phyloP scores from a whole-genome alignment of 2,329 filamentous ascomycete species.

The Penicillium paneum region DNA sequence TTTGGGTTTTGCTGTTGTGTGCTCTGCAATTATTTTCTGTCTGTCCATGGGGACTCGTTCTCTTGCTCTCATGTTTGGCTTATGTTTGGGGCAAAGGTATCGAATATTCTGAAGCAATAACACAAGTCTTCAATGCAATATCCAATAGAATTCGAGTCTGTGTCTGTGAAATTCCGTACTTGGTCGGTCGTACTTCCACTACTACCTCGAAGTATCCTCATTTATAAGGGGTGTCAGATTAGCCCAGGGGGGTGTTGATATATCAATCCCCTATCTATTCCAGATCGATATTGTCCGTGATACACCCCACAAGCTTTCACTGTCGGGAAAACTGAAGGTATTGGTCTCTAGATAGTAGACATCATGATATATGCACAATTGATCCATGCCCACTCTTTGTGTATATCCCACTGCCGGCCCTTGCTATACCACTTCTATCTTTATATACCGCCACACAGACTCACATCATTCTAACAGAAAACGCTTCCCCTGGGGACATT shows the following conservation, averaged over 20 bases:
- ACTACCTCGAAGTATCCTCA: no score
- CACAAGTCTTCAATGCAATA: neutral
- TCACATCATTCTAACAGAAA: conserved; percentile 6
- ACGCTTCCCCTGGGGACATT: neutral
- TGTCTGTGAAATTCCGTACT: neutral
- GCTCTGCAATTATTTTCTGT: neutral
- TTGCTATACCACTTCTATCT: neutral
- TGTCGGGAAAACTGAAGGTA: no score
- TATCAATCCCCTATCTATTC: no score
- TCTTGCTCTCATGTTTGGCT: neutral
- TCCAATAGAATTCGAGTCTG: neutral
- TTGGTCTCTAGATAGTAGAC: neutral
- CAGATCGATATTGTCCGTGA: no score
- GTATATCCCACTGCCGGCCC: neutral
- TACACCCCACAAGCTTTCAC: no score
- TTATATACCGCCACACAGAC: neutral
- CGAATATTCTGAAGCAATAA: neutral
- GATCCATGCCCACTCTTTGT: neutral
- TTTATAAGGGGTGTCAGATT: no score
- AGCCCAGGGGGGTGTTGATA: no score
- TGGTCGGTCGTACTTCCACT: neutral
- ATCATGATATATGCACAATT: neutral
- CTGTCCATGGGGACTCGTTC: neutral
- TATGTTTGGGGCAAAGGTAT: neutral
- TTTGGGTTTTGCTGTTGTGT: neutral